Evolutionary conservation across 768 basidiomycete genomes (phyloP).

Genomic region (Boletus huronensis): DNA sequence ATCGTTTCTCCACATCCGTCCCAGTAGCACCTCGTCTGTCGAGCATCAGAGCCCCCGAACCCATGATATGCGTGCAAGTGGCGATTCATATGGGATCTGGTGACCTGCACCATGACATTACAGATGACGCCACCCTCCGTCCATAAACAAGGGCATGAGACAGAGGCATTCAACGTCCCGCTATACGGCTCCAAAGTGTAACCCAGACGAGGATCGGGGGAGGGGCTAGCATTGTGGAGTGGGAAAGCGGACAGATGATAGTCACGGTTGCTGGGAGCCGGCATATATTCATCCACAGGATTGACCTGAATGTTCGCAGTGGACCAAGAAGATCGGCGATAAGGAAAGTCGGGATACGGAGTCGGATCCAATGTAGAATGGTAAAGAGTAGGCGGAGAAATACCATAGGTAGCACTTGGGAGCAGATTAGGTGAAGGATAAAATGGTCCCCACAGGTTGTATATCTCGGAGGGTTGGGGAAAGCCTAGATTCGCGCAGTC

Average conservation of each 20-base stretch:
- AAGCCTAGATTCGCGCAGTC: neutral
- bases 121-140: conserved; percentile 10
- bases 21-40: conserved; percentile 21
- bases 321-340: conserved; percentile 1
- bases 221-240: neutral
- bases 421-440: neutral
- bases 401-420: neutral
- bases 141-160: conserved; percentile 21
- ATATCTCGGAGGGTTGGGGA: neutral
- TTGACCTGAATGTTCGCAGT: neutral
- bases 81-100: conserved; percentile 25
- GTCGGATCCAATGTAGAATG: neutral
- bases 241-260: neutral
- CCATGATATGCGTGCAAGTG: conserved; percentile 24
- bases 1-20: conserved; percentile 17
- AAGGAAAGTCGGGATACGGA: neutral
- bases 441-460: conserved; percentile 6
- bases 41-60: conserved; percentile 22
- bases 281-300: neutral
- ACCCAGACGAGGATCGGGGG: neutral
- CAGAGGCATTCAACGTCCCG: conserved; percentile 1
- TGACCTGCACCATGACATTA: conserved; percentile 18
- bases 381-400: neutral
- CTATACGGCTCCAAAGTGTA: neutral
- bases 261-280: neutral